These are phyloP conservation scores for Boletus patriciae DNA, from an alignment of 768 basidiomycete genomes.

Conservation along the genomic window DNA sequence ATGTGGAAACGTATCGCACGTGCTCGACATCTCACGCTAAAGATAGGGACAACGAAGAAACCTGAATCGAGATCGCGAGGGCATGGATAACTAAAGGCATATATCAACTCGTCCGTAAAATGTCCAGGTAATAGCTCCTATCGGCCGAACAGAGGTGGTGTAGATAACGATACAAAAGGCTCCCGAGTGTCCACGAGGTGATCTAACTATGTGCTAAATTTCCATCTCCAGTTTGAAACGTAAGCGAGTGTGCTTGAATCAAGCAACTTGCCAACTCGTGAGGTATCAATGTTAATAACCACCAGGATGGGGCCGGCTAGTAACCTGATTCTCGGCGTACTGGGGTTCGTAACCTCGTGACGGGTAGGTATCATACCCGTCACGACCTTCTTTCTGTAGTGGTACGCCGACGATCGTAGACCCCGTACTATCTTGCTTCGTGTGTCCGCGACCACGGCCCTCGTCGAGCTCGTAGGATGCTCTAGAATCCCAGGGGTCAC, in stretches of 20 bases:
- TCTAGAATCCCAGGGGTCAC: conserved; percentile 70
- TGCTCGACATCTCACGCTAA: conserved; percentile 17
- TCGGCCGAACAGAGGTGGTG: background rate
- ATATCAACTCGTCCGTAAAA: conserved; percentile 1
- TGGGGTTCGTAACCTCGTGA: conserved; percentile 34
- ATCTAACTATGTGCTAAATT: conserved; percentile 3
- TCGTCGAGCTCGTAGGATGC: conserved; percentile 44
- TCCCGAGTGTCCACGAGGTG: conserved; percentile 9
- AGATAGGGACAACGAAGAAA: conserved; percentile 25
- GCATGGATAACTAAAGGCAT: background rate
- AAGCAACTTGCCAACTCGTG: background rate
- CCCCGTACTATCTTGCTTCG: conserved; percentile 57
- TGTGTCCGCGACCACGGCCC: conserved; percentile 45
- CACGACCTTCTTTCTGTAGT: conserved; percentile 45
- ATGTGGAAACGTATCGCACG: conserved; percentile 30
- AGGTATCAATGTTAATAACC: conserved; percentile 31
- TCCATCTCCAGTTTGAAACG: background rate
- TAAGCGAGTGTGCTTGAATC: background rate
- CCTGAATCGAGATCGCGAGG: conserved; percentile 1
- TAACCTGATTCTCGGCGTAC: conserved; percentile 32
- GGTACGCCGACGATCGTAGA: conserved; percentile 56
- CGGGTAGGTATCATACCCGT: conserved; percentile 24
- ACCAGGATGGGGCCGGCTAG: conserved; percentile 45
- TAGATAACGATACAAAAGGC: conserved; percentile 1
- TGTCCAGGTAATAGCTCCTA: background rate